These are phyloP conservation scores for Zalaria obscura DNA, from an alignment of 2,329 filamentous ascomycete species.

Conservation along the genomic window DNA sequence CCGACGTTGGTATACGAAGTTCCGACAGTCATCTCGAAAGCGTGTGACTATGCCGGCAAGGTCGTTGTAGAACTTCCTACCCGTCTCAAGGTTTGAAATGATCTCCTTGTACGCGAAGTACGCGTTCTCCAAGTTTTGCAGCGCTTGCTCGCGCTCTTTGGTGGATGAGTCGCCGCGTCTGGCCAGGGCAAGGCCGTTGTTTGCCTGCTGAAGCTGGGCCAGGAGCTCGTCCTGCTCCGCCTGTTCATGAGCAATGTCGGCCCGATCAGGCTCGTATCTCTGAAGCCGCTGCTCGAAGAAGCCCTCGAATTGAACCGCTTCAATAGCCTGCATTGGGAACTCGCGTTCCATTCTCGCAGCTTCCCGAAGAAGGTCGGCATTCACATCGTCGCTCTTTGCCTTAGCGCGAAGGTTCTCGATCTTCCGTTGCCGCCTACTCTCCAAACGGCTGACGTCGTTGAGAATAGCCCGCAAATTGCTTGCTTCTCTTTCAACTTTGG, in stretches of 20 bases:
- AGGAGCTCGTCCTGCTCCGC: slow-evolving; percentile 63
- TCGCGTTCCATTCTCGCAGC: slow-evolving; percentile 73
- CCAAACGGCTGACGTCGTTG: slow-evolving; percentile 73
- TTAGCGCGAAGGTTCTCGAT: slow-evolving; percentile 68
- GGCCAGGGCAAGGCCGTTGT: slow-evolving; percentile 63
- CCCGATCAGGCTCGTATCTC: slow-evolving; percentile 66
- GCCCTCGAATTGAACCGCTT: slow-evolving; percentile 79
- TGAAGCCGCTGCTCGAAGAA: slow-evolving; percentile 76
- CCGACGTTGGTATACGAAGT: slow-evolving; percentile 67
- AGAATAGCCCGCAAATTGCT: slow-evolving; percentile 63
- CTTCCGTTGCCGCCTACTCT: slow-evolving; percentile 65
- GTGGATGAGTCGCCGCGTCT: slow-evolving; percentile 51
- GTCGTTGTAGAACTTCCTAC: slow-evolving; percentile 94
- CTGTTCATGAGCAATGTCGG: slow-evolving; percentile 57
- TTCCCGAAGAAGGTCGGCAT: slow-evolving; percentile 68
- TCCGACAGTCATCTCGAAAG: slow-evolving; percentile 67
- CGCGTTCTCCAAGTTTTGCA: slow-evolving; percentile 79
- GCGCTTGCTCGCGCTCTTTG: slow-evolving; percentile 66
- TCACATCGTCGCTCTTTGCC: slow-evolving; percentile 73
- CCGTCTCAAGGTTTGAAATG: slow-evolving; percentile 77
- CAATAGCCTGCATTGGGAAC: slow-evolving; percentile 71
- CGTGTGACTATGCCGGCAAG: slow-evolving; percentile 72
- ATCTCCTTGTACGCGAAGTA: slow-evolving; percentile 97
- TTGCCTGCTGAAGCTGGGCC: slow-evolving; percentile 56
- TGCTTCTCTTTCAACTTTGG: slow-evolving; percentile 66